These are phyloP conservation scores for Cupressus sempervirens DNA, from an alignment of 75 land plant genomes.

Conservation along the genomic window DNA sequence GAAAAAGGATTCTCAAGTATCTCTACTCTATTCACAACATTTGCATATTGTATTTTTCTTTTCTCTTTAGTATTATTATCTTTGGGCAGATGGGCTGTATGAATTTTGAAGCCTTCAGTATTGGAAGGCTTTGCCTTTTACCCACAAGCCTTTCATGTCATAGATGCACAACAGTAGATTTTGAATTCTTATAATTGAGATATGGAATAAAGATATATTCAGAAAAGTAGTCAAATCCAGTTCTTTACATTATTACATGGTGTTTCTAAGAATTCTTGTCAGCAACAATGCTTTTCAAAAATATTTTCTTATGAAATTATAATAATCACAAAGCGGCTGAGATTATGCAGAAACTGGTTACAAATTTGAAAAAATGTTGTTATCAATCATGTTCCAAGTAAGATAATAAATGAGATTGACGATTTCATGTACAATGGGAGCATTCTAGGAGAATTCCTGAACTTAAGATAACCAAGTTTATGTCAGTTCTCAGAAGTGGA, in stretches of 20 bases:
- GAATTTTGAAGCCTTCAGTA: background rate
- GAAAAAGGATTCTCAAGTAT: background rate
- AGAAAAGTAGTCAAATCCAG: background rate
- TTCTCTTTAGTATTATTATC: background rate
- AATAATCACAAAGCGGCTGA: background rate
- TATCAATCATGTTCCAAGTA: background rate
- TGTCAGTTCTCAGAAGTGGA: background rate
- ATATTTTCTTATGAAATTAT: background rate
- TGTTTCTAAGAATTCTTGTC: background rate
- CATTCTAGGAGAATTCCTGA: background rate
- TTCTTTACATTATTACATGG: background rate
- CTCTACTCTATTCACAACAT: background rate
- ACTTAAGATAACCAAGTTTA: background rate
- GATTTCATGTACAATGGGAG: background rate
- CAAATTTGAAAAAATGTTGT: background rate
- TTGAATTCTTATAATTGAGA: background rate
- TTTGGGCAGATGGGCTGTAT: background rate
- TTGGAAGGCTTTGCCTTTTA: background rate
- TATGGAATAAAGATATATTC: background rate
- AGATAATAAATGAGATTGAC: background rate
- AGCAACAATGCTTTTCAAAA: background rate
- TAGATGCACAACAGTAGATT: background rate
- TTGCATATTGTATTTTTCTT: background rate
- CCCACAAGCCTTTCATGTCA: background rate
- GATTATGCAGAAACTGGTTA: background rate